Conservation (phyloP, 768 basidiomycete genomes). For the Tulasnella sp. region DNA sequence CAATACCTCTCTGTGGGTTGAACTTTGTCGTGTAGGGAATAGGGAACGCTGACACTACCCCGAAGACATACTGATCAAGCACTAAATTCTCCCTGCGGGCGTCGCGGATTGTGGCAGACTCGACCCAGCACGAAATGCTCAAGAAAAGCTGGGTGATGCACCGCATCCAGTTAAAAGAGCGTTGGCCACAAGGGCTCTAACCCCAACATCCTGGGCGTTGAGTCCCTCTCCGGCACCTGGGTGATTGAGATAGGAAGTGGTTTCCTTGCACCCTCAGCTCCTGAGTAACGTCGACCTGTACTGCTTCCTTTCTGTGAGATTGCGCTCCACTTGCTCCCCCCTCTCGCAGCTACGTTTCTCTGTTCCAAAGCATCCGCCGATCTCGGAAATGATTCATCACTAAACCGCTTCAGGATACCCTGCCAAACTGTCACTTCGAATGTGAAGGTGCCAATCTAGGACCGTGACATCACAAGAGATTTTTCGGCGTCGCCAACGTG, state of each 20-base stretch:
- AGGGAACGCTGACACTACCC: too few species aligned
- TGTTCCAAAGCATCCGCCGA: too few species aligned
- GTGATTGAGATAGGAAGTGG: not conserved
- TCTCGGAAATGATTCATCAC: too few species aligned
- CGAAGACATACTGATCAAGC: too few species aligned
- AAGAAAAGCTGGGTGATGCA: constrained; percentile 36
- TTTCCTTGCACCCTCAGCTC: not conserved
- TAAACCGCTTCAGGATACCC: not conserved
- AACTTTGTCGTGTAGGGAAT: not conserved
- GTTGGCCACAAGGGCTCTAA: not conserved
- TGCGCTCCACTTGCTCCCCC: too few species aligned
- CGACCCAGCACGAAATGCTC: constrained; percentile 39
- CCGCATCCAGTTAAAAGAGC: constrained; percentile 25
- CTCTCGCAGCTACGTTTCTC: too few species aligned
- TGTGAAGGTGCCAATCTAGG: constrained; percentile 2
- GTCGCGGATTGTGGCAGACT: constrained; percentile 38
- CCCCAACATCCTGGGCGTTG: not conserved
- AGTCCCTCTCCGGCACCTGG: not conserved
- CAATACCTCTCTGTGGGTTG: not conserved
- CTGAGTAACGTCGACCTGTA: not conserved
- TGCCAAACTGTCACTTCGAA: constrained; percentile 16
- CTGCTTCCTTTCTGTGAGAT: not conserved
- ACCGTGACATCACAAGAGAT: not conserved
- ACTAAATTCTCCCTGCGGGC: not conserved
- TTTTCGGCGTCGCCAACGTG: not conserved